Conservation (phyloP, 805 yeast genomes). For the Saccharomycopsis sp. region DNA sequence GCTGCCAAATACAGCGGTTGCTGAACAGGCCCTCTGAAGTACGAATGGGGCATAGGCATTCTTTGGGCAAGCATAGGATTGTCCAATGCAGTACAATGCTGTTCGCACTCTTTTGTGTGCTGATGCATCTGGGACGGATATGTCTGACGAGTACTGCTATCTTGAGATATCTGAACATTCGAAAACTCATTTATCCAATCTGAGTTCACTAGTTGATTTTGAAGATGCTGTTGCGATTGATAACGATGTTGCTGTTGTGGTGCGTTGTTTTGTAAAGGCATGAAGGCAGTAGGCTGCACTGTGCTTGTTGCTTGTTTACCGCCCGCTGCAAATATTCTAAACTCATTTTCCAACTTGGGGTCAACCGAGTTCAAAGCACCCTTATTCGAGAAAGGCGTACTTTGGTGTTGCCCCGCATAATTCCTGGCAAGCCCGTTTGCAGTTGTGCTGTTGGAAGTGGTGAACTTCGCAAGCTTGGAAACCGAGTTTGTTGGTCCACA, state of each 20-base stretch:
- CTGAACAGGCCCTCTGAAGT: slow-evolving; percentile 5
- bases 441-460: slow-evolving; percentile 5
- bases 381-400: too few relatives aligned
- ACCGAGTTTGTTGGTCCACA: slow-evolving; percentile 18
- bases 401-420: not conserved
- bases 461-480: slow-evolving; percentile 9
- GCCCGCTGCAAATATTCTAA: slow-evolving; percentile 2
- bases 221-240: too few relatives aligned
- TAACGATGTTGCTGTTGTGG: too few relatives aligned
- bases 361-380: slow-evolving; percentile 11
- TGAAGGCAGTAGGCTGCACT: too few relatives aligned
- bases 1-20: too few relatives aligned
- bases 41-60: not conserved
- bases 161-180: not conserved
- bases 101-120: not conserved
- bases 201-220: not conserved
- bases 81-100: not conserved
- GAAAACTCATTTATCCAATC: not conserved
- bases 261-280: too few relatives aligned
- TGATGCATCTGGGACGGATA: not conserved
- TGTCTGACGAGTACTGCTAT: not conserved
- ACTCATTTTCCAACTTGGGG: slow-evolving; percentile 11
- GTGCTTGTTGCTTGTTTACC: not conserved
- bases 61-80: not conserved
- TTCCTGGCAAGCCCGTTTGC: not conserved